A percentile compares a stretch with the other conserved stretches of the same genome.
Evolutionary conservation across 495 filamentous ascomycete genomes (phyloP).

Genomic region (Talaromyces stipitatus): DNA sequence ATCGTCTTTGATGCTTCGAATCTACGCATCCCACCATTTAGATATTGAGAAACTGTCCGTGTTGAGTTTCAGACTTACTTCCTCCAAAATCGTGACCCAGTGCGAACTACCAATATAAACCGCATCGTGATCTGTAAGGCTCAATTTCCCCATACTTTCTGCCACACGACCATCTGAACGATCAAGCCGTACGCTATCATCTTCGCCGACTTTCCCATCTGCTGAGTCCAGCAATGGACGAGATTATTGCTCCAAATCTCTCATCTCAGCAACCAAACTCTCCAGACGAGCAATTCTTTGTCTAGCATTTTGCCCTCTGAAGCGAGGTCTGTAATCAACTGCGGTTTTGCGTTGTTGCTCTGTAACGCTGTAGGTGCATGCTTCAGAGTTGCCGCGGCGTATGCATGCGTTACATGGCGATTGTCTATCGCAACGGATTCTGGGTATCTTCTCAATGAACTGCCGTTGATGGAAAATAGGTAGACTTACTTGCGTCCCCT

Average conservation of each 20-base stretch:
- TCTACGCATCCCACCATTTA: background rate
- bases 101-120: slow-evolving; percentile 78
- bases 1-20: slow-evolving; percentile 3
- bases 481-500: slow-evolving; percentile 4
- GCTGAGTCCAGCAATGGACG: background rate
- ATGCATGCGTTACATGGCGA: background rate
- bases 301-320: background rate
- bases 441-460: background rate
- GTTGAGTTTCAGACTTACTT: slow-evolving; percentile 41
- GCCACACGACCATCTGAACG: background rate
- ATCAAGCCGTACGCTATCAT: background rate
- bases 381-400: slow-evolving; percentile 1
- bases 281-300: slow-evolving; percentile 5
- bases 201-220: background rate
- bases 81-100: slow-evolving; percentile 80
- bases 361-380: background rate
- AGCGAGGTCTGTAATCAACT: slow-evolving; percentile 4
- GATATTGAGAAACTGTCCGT: background rate
- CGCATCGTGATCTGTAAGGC: slow-evolving; percentile 1
- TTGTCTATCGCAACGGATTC: slow-evolving; percentile 4
- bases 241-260: background rate
- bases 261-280: slow-evolving; percentile 3
- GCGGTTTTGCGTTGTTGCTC: slow-evolving; percentile 3
- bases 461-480: background rate
- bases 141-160: slow-evolving; percentile 2